phyloP scores from a whole-genome alignment of 495 filamentous ascomycete species.

The Podospora sp. region DNA sequence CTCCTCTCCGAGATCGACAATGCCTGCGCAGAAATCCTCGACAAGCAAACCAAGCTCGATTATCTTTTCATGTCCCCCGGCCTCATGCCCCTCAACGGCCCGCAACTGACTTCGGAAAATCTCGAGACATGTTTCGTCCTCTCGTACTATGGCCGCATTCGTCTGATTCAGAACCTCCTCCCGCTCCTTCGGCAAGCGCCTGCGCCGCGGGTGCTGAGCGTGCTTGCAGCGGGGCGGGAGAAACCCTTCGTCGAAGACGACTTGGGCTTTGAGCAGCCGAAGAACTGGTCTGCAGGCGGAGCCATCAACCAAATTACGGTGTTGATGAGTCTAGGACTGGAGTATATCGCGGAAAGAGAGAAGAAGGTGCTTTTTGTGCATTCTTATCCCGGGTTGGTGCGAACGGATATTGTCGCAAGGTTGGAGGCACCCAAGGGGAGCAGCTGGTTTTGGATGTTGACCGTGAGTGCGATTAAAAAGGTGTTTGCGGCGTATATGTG shows the following conservation, averaged over 20 bases:
- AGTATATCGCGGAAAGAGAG: slow-evolving; percentile 16
- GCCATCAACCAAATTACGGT: slow-evolving; percentile 22
- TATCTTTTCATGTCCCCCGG: slow-evolving; percentile 33
- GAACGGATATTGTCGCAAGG: slow-evolving; percentile 11
- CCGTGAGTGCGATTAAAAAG: slow-evolving; percentile 1
- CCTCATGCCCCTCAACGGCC: slow-evolving; percentile 9
- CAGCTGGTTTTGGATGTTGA: not conserved
- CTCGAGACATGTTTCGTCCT: slow-evolving; percentile 22
- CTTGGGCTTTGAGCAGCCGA: slow-evolving; percentile 15
- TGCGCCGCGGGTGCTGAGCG: slow-evolving; percentile 25
- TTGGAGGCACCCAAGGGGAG: not conserved
- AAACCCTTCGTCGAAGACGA: slow-evolving; percentile 21
- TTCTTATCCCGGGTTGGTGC: slow-evolving; percentile 23
- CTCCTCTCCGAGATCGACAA: slow-evolving; percentile 29
- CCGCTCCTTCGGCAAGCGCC: slow-evolving; percentile 20
- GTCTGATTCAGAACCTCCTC: slow-evolving; percentile 23
- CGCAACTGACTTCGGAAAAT: slow-evolving; percentile 14
- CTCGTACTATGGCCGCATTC: slow-evolving; percentile 27
- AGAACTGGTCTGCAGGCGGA: slow-evolving; percentile 14
- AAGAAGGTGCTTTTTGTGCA: slow-evolving; percentile 25
- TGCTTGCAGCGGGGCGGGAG: slow-evolving; percentile 29
- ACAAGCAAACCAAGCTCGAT: slow-evolving; percentile 21
- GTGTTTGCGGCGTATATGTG: slow-evolving; percentile 3
- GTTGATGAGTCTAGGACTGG: slow-evolving; percentile 25
- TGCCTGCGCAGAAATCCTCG: slow-evolving; percentile 15